Base-by-base conservation (phyloP, 2,329 filamentous ascomycete genomes). In the Aspergillus calidoustus region DNA sequence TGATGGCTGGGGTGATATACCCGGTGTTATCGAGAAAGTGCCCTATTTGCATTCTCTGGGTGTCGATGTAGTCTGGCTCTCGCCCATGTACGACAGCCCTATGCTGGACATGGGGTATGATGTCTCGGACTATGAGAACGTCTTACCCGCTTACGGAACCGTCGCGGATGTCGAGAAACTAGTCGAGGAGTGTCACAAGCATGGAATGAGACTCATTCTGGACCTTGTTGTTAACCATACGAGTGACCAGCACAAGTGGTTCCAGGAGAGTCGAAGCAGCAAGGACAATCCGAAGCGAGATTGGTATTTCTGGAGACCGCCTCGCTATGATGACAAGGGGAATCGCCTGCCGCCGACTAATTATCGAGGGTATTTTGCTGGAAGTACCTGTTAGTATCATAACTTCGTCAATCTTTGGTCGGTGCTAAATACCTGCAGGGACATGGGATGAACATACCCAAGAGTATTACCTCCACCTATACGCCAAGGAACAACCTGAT, bases 171-270 rank as follows among this genome's bases (percentile, higher is more conserved):
- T 91, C 52, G 87, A 91, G 57, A 73, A 75, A 0, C 74, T 91
- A 46, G 87, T 91, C 49, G 71, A 80, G 9, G 84, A 83, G 50
- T 82, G 84, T 49, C 87, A 90, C 62, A 73, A 81, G 19, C 82
- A 87, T 4, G 87, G 84, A 3, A 90, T 93, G 84, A 86, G 84
- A 64, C 76, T 93, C 22, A 86, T 93, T 59, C 82, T 92, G 54
- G 90, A 93, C 70, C 80, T 93, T 1, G 91, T 93, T 1, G 84
- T 93, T 64, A 94, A 93, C 68, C 91, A 94, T 72, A 92, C 89
- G 0, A 89, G 86, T 1, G 84, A 89, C 66, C 82, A 91, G 72
- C 89, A 91, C 69, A 79, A 81, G 1, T 93, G 89, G 89, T 92
- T 92, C 75, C 80, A 85, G 46, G 85, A 91, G 70, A 89, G 87